These are phyloP conservation scores for Cutaneotrichosporon sp. DNA, from an alignment of 1,284 basidiomycete species.

Conservation along the genomic window DNA sequence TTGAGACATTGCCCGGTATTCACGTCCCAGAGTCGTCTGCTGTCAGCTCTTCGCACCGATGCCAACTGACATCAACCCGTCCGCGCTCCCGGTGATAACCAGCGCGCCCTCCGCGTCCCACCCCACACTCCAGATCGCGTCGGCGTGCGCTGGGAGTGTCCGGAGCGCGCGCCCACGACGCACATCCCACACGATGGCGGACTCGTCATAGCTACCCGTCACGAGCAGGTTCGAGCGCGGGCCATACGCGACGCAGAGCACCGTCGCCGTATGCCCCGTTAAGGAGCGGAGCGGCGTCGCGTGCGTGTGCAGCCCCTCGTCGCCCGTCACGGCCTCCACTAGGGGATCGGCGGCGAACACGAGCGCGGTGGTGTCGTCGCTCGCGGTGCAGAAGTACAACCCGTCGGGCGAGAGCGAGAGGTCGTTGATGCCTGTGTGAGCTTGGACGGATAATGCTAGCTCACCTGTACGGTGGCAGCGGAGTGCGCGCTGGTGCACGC, in stretches of 20 bases:
- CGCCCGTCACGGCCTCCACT: not conserved
- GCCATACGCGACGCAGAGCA: slow-evolving; percentile 89
- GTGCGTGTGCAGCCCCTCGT: not conserved
- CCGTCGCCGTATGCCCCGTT: slow-evolving; percentile 85
- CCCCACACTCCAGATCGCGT: slow-evolving; percentile 88
- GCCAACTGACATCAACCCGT: slow-evolving; percentile 82
- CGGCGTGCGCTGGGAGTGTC: slow-evolving; percentile 89
- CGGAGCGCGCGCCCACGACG: slow-evolving; percentile 75
- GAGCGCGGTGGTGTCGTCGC: slow-evolving; percentile 64
- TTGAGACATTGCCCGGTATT: slow-evolving; percentile 96
- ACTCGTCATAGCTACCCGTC: slow-evolving; percentile 93
- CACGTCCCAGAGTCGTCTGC: slow-evolving; percentile 93
- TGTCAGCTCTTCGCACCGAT: slow-evolving; percentile 10
- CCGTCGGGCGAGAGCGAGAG: slow-evolving; percentile 82
- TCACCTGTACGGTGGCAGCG: slow-evolving; percentile 39
- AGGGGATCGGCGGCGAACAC: slow-evolving; percentile 18
- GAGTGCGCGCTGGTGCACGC: slow-evolving; percentile 33
- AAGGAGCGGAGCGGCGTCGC: slow-evolving; percentile 57
- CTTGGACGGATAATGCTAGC: slow-evolving; percentile 3
- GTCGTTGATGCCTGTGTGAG: slow-evolving; percentile 71
- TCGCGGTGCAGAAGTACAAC: slow-evolving; percentile 80
- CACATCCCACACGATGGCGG: slow-evolving; percentile 94
- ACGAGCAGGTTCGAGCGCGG: slow-evolving; percentile 84
- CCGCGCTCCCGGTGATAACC: slow-evolving; percentile 90
- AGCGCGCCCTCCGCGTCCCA: slow-evolving; percentile 95